Percentiles rank a stretch among this genome's conserved stretches.
Conservation (phyloP, 768 basidiomycete genomes). For the Tylopilus vinaceipallidus region DNA sequence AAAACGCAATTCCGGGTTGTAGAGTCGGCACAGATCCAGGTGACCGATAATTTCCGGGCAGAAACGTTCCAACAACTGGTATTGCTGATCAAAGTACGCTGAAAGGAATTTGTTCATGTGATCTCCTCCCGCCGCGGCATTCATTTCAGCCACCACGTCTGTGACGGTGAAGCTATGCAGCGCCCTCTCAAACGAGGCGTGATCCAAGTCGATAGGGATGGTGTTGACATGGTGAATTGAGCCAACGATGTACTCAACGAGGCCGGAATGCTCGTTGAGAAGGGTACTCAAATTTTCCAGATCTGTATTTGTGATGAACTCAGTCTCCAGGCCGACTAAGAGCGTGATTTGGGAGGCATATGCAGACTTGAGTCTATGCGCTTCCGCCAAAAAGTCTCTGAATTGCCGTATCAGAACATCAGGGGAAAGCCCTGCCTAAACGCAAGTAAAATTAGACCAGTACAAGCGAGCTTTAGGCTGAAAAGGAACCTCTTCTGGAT, state of each 20-base stretch:
- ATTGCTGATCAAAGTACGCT: slow-evolving; percentile 86
- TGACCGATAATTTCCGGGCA: slow-evolving; percentile 91
- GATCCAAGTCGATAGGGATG: slow-evolving; percentile 92
- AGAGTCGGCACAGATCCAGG: slow-evolving; percentile 89
- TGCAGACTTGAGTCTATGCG: slow-evolving; percentile 63
- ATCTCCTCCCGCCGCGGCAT: slow-evolving; percentile 21
- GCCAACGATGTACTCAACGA: slow-evolving; percentile 88
- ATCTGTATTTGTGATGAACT: slow-evolving; percentile 73
- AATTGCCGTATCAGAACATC: slow-evolving; percentile 62
- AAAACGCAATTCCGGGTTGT: slow-evolving; percentile 61
- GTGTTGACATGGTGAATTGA: slow-evolving; percentile 88
- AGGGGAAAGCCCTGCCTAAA: slow-evolving; percentile 54
- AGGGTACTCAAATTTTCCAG: slow-evolving; percentile 54
- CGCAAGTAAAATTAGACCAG: slow-evolving; percentile 14
- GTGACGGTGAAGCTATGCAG: slow-evolving; percentile 44
- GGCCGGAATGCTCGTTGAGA: slow-evolving; percentile 44
- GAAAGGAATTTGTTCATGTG: slow-evolving; percentile 49
- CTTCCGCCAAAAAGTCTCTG: slow-evolving; percentile 70
- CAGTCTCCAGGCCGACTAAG: slow-evolving; percentile 90
- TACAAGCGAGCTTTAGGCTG: slow-evolving; percentile 7
- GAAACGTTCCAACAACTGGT: slow-evolving; percentile 62
- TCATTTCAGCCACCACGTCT: slow-evolving; percentile 24
- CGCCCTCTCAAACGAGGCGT: slow-evolving; percentile 61
- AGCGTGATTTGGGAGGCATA: slow-evolving; percentile 71
- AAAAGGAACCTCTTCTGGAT: slow-evolving; percentile 86